These are phyloP conservation scores for Spergularia marina DNA, from an alignment of 148 eudicot species.

Conservation along the genomic window DNA sequence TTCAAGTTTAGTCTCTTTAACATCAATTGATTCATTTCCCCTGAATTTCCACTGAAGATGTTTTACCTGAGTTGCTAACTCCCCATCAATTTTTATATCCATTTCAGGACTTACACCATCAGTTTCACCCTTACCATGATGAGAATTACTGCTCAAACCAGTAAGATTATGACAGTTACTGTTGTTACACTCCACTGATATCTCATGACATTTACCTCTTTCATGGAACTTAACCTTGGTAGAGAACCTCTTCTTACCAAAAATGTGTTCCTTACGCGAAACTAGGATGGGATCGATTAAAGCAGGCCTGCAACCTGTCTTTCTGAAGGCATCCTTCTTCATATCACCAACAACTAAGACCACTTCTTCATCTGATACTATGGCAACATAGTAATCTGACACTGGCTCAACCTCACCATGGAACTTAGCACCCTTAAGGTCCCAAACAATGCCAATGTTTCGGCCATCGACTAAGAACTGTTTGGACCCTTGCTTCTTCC, in stretches of 20 bases:
- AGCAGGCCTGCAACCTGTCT: constrained; percentile 76
- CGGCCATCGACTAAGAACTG: constrained; percentile 50
- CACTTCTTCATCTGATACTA: constrained; percentile 71
- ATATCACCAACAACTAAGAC: constrained; percentile 69
- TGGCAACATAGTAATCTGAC: constrained; percentile 77
- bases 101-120: constrained; percentile 55
- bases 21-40: constrained; percentile 60
- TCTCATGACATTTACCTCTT: constrained; percentile 70
- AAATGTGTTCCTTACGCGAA: constrained; percentile 78
- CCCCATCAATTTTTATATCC: constrained; percentile 77
- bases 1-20: constrained; percentile 57
- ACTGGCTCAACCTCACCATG: constrained; percentile 81
- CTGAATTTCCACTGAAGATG: constrained; percentile 93
- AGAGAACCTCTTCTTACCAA: constrained; percentile 65
- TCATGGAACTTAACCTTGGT: constrained; percentile 71
- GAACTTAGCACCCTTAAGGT: constrained; percentile 67
- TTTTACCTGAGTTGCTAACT: constrained; percentile 61
- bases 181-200: constrained; percentile 66
- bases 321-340: constrained; percentile 79
- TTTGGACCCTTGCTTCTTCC: constrained; percentile 83
- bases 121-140: constrained; percentile 3
- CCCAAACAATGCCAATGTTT: constrained; percentile 68
- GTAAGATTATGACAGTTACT: background rate
- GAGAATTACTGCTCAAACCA: background rate
- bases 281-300: constrained; percentile 62